Evolutionary conservation across 495 filamentous ascomycete genomes (phyloP), one percentile per base, ranked within the genome.

Genomic region (Penicillium daleae): DNA sequence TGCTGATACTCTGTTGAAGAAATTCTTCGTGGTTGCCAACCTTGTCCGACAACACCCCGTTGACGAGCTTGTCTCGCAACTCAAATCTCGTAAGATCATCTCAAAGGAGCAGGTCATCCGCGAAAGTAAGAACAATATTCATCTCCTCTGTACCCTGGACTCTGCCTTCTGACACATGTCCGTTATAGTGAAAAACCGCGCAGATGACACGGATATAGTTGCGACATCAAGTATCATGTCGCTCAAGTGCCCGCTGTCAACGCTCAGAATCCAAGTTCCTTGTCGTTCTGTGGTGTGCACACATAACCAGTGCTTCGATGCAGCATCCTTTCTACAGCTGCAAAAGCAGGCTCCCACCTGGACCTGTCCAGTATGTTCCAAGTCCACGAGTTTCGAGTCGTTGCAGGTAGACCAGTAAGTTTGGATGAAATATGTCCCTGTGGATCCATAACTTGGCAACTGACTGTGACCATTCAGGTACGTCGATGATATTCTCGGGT

Each of bases 301-400:
- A 8, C 95, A 99, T 76, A 92, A 93, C 42, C 92, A 95, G 67
- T 98, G 95, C 69, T 98, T 98, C 71, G 95, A 99, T 74, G 95
- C 89, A n/a, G 86, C 86, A 3, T 96, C 92, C 3, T 99, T 97
- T 66, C 80, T 99, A 15, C 92, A 97, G 66, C 72, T 99, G 39
- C 93, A 97, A 69, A 93, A 97, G 72, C 95, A 99, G 79, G 93
- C 91, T 0, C 94, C 95, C 22, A 94, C 92, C 12, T 99, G 95
- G 95, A 80, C 86, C 22, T 99, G 95, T 68, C 95, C 95, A 8
- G 88, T 97, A 27, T 99, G 95, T 77, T 92, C 87, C 71, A 96
- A 97, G 66, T 76, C 86, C 0, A 87, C 92, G 9, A 85, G 86
- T 9, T 99, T 93, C 69, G 89, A 93, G 46, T 87, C 83, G 31